Conservation (phyloP, 257 asterid genomes). For the Oldenlandia corymbosa region DNA sequence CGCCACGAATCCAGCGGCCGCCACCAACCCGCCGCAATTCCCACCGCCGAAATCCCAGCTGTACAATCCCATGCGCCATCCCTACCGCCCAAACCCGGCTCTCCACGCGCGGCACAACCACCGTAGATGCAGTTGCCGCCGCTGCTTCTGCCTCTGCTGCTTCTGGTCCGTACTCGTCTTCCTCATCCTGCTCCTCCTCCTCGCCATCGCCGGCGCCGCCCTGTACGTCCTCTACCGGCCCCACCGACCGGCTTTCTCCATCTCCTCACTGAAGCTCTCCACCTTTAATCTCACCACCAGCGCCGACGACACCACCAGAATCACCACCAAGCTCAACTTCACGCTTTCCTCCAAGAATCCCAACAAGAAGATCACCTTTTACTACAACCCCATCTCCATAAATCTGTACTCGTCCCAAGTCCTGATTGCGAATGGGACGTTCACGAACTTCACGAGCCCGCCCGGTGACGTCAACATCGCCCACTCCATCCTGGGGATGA, state of each 20-base stretch:
- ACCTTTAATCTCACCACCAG: conserved; percentile 65
- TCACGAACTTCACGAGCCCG: conserved; percentile 37
- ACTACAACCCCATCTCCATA: conserved; percentile 47
- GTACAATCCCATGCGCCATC: conserved; percentile 33
- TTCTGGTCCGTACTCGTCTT: conserved; percentile 44
- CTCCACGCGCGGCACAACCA: conserved; percentile 20
- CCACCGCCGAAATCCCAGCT: conserved; percentile 28
- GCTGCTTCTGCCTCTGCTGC: conserved; percentile 36
- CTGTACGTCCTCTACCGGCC: conserved; percentile 78
- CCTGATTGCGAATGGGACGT: conserved; percentile 40
- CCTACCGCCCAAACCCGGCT: conserved; percentile 31
- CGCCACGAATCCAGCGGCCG: conserved; percentile 14
- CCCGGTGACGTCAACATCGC: conserved; percentile 36
- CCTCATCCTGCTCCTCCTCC: conserved; percentile 41
- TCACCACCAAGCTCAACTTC: conserved; percentile 53
- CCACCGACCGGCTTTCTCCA: conserved; percentile 55
- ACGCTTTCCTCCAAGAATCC: conserved; percentile 60
- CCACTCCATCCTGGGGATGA: conserved; percentile 37
- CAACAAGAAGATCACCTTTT: conserved; percentile 45
- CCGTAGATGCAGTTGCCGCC: conserved; percentile 35
- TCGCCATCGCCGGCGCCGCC: conserved; percentile 58
- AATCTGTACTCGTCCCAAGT: conserved; percentile 29
- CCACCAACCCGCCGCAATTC: conserved; percentile 15
- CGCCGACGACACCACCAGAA: conserved; percentile 62
- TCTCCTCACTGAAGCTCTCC: conserved; percentile 55